A percentile compares a stretch with the other conserved stretches of the same genome.
phyloP scores from a whole-genome alignment of 208 protist species.

The Spongospora subterranea region DNA sequence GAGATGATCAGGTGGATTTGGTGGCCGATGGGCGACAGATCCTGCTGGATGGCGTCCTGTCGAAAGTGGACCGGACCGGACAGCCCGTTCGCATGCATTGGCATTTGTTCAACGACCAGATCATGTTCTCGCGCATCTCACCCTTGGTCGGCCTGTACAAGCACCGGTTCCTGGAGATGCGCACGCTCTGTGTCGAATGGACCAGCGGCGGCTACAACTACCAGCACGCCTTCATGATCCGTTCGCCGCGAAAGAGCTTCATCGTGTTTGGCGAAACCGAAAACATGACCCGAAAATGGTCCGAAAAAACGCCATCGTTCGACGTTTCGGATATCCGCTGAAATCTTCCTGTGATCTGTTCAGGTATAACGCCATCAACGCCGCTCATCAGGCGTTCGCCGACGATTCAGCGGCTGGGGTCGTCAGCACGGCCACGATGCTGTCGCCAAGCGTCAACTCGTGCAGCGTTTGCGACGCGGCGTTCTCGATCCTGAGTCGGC shows the following conservation, averaged over 20 bases:
- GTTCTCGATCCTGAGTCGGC: background rate
- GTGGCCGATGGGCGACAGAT: background rate
- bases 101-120: constrained; percentile 33
- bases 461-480: background rate
- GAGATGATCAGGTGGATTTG: background rate
- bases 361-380: constrained; percentile 1
- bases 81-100: constrained; percentile 33
- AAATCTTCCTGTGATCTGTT: background rate
- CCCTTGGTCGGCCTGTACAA: constrained; percentile 40
- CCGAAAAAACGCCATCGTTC: no score
- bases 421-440: background rate
- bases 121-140: constrained; percentile 22
- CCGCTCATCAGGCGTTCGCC: background rate
- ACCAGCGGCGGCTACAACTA: background rate
- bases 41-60: background rate
- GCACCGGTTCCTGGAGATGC: constrained; percentile 32
- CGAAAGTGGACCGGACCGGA: constrained; percentile 24
- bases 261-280: constrained; percentile 39
- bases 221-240: constrained; percentile 11
- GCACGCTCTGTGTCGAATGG: background rate
- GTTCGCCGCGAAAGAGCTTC: background rate
- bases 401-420: background rate
- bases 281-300: background rate
- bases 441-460: background rate
- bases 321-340: background rate